Base-by-base conservation (phyloP, 495 filamentous ascomycete genomes). In the Geoglossum glabrum region DNA sequence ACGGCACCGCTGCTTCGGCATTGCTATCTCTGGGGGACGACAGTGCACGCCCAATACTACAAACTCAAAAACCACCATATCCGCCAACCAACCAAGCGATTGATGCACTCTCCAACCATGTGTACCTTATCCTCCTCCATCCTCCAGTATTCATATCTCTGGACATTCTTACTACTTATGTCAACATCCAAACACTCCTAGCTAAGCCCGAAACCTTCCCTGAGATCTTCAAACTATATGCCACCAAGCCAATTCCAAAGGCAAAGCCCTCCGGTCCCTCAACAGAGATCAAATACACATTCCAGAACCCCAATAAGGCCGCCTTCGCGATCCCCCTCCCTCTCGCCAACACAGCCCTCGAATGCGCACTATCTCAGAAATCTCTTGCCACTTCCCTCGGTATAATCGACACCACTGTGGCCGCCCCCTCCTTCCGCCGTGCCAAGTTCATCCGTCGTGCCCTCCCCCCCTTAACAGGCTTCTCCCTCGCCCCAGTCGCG, bases 81-180 rank as follows among this genome's bases (percentile, higher is more conserved):
- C 26, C 31, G 5, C 11, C 31, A 19, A 56, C 19, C 17, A 60
- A 60, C 25, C 50, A 23, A 43, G 28, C 38, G 33, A 69, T 72
- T 28, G 71, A 77, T 13, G 61, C 68, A 13, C 64, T 85, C 59
- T 77, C 78, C 25, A 60, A 68, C 11, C 66, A 76, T 11, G 79
- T 81, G 55, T 83, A 85, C 64, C 65, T 72, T 0, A 72, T 95
- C 54, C 56, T 96, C 50, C 75, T 78, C 33, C 79, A 92, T 60
- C 83, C 87, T 4, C 75, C 79, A 30, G 79, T 95, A 38, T 90
- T 89, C 72, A 87, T 98, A 63, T 83, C 87, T 4, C 82, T 80
- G 1, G 67, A 73, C 28, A 68, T 87, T 0, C 77, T 98, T 9
- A 67, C 75, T 19, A 65, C 70, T 56, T 96, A 94, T 63, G 79